Conservation (phyloP, 768 basidiomycete genomes). For the Psilocybe cubensis region DNA sequence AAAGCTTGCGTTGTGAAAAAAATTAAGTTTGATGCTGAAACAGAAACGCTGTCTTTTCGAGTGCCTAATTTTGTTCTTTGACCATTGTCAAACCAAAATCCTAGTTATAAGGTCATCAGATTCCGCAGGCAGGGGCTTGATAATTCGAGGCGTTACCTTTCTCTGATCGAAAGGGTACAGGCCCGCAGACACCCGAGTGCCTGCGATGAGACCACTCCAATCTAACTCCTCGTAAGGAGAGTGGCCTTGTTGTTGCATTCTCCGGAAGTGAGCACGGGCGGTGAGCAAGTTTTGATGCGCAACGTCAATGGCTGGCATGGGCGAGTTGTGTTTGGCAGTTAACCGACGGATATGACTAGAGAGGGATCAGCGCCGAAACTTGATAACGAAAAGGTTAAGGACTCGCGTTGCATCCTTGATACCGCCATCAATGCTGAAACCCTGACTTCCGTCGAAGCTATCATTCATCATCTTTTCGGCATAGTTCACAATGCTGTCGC, state of each 20-base stretch:
- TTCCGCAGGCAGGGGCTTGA: too few species aligned
- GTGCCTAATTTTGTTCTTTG: too few species aligned
- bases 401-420: slow-evolving; percentile 77
- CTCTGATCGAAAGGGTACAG: slow-evolving; percentile 46
- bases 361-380: slow-evolving; percentile 15
- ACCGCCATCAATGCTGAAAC: slow-evolving; percentile 85
- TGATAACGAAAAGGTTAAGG: neutral
- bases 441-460: slow-evolving; percentile 71
- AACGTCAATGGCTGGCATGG: slow-evolving; percentile 72
- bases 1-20: too few species aligned
- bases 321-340: slow-evolving; percentile 63
- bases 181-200: slow-evolving; percentile 76
- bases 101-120: too few species aligned
- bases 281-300: slow-evolving; percentile 82
- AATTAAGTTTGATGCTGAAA: too few species aligned
- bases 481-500: slow-evolving; percentile 14
- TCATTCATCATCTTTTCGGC: slow-evolving; percentile 44
- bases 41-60: too few species aligned
- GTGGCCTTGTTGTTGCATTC: slow-evolving; percentile 46
- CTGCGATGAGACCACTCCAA: slow-evolving; percentile 84
- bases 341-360: slow-evolving; percentile 70
- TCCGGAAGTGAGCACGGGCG: slow-evolving; percentile 70
- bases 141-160: too few species aligned
- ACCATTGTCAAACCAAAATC: too few species aligned
- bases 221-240: slow-evolving; percentile 64